These are phyloP conservation scores for Aspergillus sp. DNA, from an alignment of 2,329 filamentous ascomycete genomes.

Conservation along the genomic window DNA sequence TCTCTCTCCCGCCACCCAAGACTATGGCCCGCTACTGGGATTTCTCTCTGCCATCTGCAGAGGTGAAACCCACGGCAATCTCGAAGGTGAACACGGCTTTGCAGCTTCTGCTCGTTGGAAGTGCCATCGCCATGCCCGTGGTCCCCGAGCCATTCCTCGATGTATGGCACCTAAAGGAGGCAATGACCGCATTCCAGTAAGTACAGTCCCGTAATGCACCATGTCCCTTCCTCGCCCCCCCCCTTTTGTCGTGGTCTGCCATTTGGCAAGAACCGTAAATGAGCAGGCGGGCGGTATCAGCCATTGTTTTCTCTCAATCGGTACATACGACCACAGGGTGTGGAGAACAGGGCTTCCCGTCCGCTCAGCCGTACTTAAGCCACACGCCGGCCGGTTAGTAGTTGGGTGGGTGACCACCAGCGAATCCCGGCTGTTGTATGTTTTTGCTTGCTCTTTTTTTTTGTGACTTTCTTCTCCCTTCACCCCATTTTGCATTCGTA, in stretches of 20 bases:
- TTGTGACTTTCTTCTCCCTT: neutral
- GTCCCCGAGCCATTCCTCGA: constrained; percentile 57
- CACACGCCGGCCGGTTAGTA: constrained; percentile 50
- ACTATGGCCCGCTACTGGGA: constrained; percentile 95
- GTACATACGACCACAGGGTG: constrained; percentile 48
- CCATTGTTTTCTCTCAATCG: neutral
- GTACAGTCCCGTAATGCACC: constrained; percentile 18
- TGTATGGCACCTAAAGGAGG: constrained; percentile 60
- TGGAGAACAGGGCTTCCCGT: constrained; percentile 51
- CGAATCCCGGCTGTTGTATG: constrained; percentile 49
- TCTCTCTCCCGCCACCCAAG: constrained; percentile 88
- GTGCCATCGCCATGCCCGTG: constrained; percentile 77
- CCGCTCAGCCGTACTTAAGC: constrained; percentile 51
- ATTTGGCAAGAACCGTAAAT: neutral
- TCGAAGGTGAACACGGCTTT: constrained; percentile 82
- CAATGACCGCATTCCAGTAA: constrained; percentile 52
- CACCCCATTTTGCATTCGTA: neutral
- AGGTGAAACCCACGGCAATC: constrained; percentile 46
- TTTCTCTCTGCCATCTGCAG: constrained; percentile 71
- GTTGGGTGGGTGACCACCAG: constrained; percentile 51
- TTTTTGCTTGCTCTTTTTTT: constrained; percentile 23
- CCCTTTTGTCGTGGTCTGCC: neutral
- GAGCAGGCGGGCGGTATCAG: constrained; percentile 15
- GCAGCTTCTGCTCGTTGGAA: constrained; percentile 82
- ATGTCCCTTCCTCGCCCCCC: neutral